phyloP scores from a whole-genome alignment of 129 eudicot species.

The Flaveria brownii region DNA sequence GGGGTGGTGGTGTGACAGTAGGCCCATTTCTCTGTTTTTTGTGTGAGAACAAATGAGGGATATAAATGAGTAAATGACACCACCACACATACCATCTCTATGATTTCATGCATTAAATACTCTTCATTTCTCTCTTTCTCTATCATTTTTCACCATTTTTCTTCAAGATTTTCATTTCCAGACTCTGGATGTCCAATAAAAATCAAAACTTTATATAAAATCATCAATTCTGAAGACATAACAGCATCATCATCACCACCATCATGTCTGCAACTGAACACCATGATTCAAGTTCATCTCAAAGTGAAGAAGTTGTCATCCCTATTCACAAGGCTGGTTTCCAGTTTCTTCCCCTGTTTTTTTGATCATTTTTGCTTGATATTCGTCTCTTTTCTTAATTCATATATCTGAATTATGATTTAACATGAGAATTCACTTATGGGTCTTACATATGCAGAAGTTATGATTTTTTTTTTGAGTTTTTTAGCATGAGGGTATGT shows the following conservation, averaged over 20 bases:
- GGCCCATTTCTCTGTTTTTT: slow-evolving; percentile 35
- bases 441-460: slow-evolving; percentile 25
- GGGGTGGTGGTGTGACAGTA: background rate
- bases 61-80: slow-evolving; percentile 42
- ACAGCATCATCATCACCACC: slow-evolving; percentile 16
- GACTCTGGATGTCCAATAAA: slow-evolving; percentile 15
- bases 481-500: slow-evolving; percentile 30
- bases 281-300: slow-evolving; percentile 33
- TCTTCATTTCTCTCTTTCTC: slow-evolving; percentile 19
- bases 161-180: slow-evolving; percentile 27
- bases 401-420: slow-evolving; percentile 9
- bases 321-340: slow-evolving; percentile 42
- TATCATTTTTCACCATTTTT: slow-evolving; percentile 30
- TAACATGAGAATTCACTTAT: background rate
- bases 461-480: slow-evolving; percentile 17
- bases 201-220: slow-evolving; percentile 32
- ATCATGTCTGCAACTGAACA: slow-evolving; percentile 21
- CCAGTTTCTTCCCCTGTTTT: slow-evolving; percentile 23
- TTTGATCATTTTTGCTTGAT: slow-evolving; percentile 7
- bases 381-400: background rate
- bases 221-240: slow-evolving; percentile 34
- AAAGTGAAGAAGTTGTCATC: slow-evolving; percentile 34
- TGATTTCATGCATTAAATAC: slow-evolving; percentile 35
- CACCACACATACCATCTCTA: slow-evolving; percentile 32
- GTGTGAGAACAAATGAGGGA: slow-evolving; percentile 22